phyloP scores from a whole-genome alignment of 2,329 filamentous ascomycete species.

The Neonectria ditissima region DNA sequence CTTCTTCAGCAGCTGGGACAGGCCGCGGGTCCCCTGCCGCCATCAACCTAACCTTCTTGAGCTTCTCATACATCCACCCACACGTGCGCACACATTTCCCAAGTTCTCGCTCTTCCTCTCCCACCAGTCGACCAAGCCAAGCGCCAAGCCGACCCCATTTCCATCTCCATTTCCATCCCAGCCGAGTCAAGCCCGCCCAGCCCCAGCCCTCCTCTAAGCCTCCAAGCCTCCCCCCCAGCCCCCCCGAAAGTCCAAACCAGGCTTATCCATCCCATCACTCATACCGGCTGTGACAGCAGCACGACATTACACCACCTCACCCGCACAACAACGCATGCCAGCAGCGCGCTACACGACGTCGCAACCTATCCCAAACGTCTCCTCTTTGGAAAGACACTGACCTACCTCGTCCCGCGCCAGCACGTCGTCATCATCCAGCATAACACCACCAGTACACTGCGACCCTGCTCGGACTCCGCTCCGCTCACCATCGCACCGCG shows the following conservation, averaged over 20 bases:
- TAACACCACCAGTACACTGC: slow-evolving; percentile 21
- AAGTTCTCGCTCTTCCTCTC: slow-evolving; percentile 12
- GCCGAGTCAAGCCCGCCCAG: slow-evolving; percentile 19
- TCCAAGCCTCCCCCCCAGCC: slow-evolving; percentile 14
- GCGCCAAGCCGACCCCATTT: slow-evolving; percentile 9
- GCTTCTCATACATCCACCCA: slow-evolving; percentile 21
- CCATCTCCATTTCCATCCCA: slow-evolving; percentile 20
- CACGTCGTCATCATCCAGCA: slow-evolving; percentile 24
- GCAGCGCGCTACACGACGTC: slow-evolving; percentile 20
- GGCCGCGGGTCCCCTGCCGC: slow-evolving; percentile 21
- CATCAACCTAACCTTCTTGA: slow-evolving; percentile 23
- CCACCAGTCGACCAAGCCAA: slow-evolving; percentile 10
- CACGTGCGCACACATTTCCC: slow-evolving; percentile 12
- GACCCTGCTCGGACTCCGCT: slow-evolving; percentile 21
- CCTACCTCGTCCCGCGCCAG: slow-evolving; percentile 22
- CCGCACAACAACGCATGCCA: slow-evolving; percentile 27
- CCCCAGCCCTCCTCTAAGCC: slow-evolving; percentile 19
- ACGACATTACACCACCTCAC: slow-evolving; percentile 28
- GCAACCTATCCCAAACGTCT: slow-evolving; percentile 24
- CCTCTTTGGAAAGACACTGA: slow-evolving; percentile 27
- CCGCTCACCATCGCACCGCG: slow-evolving; percentile 22
- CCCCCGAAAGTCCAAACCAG: slow-evolving; percentile 15
- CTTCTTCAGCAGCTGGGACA: slow-evolving; percentile 18
- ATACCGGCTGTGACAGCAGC: slow-evolving; percentile 21
- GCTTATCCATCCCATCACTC: slow-evolving; percentile 18